A percentile compares a stretch with the other conserved stretches of the same genome.
phyloP scores from a whole-genome alignment of 495 filamentous ascomycete genomes.

The Trichoderma virens region DNA sequence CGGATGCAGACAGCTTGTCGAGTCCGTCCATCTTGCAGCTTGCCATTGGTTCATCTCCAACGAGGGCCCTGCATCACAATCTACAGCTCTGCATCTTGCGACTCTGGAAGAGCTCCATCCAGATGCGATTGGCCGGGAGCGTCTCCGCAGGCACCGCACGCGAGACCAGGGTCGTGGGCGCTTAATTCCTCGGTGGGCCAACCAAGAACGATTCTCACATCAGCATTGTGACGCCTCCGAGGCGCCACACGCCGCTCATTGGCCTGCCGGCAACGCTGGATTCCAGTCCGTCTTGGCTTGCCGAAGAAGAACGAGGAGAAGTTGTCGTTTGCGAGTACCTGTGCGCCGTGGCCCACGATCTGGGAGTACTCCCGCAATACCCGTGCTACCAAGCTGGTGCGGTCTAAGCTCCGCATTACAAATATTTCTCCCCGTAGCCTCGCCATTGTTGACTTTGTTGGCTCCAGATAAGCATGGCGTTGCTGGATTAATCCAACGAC shows the following conservation, averaged over 20 bases:
- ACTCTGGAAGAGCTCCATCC: background rate
- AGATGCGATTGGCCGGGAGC: background rate
- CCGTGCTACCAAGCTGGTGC: too few relatives aligned
- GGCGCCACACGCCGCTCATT: background rate
- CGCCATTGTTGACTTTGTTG: too few relatives aligned
- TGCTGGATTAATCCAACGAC: too few relatives aligned
- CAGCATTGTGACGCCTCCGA: conserved; percentile 6
- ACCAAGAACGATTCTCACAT: conserved; percentile 3
- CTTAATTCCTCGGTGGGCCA: background rate
- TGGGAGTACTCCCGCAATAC: background rate
- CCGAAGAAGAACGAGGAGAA: background rate
- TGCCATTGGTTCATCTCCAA: background rate
- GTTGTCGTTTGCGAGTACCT: background rate
- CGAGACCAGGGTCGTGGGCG: conserved; percentile 1
- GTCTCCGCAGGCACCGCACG: background rate
- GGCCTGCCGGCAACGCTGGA: background rate
- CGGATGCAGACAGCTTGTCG: background rate
- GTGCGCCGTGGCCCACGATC: background rate
- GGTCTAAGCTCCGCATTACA: too few relatives aligned
- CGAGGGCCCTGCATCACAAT: background rate
- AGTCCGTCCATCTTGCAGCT: background rate
- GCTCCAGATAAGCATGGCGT: too few relatives aligned
- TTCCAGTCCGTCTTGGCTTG: background rate
- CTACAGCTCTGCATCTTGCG: background rate
- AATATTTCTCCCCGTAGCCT: too few relatives aligned